Base-by-base conservation (phyloP, 805 yeast species). In the Starmerella potacharoeniae region DNA sequence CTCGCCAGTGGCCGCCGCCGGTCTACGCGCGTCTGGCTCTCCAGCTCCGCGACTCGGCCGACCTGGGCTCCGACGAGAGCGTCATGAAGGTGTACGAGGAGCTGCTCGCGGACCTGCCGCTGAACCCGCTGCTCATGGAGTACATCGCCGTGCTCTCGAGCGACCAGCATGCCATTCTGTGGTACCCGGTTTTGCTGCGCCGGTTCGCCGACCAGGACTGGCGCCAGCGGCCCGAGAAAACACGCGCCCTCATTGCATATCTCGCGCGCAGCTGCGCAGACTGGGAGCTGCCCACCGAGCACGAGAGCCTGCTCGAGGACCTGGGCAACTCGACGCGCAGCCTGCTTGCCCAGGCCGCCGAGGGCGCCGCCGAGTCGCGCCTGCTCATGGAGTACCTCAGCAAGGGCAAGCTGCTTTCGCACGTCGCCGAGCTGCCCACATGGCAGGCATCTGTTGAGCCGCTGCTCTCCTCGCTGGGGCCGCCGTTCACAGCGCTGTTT, bases 31-130 rank as follows among this genome's bases (percentile, higher is more conserved):
- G 68, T 30, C 59, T 68, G 17, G 65, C 62, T 29, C 40, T 52
- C 41, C 71, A 68, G 54, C 57, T 68, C 33, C 64, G 62, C 50
- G 71, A 68, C 43, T 49, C 63, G 30, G 30, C 51, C 6, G 57
- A 51, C n/a, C 29, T 40, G 33, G 50, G 52, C 33, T 37, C 30
- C 30, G 29, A 30, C 45, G 41, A 11, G 16, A 36, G 45, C 10
- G 57, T 45, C 31, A 51, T 55, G 31, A 46, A 28, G 6, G 48
- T 40, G 9, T 47, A 59, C 37, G 36, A 55, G 31, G 22, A 29
- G 33, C 45, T 55, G n/a, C 22, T 53, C 6, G 22, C 39, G 4
- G 57, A 53, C 13, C 16, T 44, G 34, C 49, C 57, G 29, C 55
- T 59, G 3, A 57, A 58, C 47, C 65, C 67, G 37, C 58, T 65